phyloP scores from a whole-genome alignment of 2,329 filamentous ascomycete genomes.

The Cordyceps fumosorosea region DNA sequence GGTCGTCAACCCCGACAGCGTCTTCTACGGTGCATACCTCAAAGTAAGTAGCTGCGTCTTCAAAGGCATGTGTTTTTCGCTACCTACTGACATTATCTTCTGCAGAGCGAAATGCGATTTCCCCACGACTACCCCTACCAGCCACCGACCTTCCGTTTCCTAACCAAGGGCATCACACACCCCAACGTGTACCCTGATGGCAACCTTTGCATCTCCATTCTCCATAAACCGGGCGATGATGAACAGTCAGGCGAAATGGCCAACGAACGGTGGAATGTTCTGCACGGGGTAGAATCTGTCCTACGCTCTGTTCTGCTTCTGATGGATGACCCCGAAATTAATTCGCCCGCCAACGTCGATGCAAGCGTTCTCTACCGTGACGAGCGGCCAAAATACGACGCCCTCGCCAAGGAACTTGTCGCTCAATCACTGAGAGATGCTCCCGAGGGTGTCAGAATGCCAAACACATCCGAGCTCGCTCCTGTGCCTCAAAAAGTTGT shows the following conservation, averaged over 20 bases:
- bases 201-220: slow-evolving; percentile 90
- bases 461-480: slow-evolving; percentile 59
- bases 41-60: slow-evolving; percentile 40
- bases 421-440: slow-evolving; percentile 72
- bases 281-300: slow-evolving; percentile 91
- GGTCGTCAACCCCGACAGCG: slow-evolving; percentile 85
- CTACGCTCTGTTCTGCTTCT: slow-evolving; percentile 87
- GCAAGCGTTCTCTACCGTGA: slow-evolving; percentile 82
- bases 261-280: slow-evolving; percentile 87
- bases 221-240: slow-evolving; percentile 88
- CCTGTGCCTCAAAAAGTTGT: slow-evolving; percentile 53
- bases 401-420: slow-evolving; percentile 61
- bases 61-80: no score
- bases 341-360: slow-evolving; percentile 90
- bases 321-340: slow-evolving; percentile 89
- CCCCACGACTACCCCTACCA: slow-evolving; percentile 82
- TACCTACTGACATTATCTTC: neutral
- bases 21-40: slow-evolving; percentile 90
- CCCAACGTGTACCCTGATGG: slow-evolving; percentile 92
- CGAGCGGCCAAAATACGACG: slow-evolving; percentile 61
- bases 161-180: slow-evolving; percentile 68
- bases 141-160: slow-evolving; percentile 84
- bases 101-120: slow-evolving; percentile 75
- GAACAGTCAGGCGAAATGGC: slow-evolving; percentile 85
- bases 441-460: slow-evolving; percentile 74